Base-by-base conservation (phyloP, 495 filamentous ascomycete species). In the Hyaloscypha bicolor region DNA sequence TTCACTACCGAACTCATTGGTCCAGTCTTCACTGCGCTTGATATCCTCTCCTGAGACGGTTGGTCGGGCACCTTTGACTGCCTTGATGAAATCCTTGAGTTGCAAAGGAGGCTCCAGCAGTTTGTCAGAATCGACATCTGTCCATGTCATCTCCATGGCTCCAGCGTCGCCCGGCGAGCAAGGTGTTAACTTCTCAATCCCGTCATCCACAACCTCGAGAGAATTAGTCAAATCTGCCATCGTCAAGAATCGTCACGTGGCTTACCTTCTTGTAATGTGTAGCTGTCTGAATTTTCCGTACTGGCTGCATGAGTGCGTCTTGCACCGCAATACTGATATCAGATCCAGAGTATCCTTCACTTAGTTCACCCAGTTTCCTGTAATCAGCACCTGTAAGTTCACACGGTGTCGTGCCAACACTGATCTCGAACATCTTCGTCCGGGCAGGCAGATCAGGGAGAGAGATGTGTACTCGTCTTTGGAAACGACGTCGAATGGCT, bases 281-380 rank as follows among this genome's bases (percentile, higher is more conserved):
- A 33, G 95, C 95, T 57, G 92, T 97, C 80, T 98, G 94, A 69
- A 99, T 98, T 80, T 96, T 96, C 63, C 95, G 84, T 63, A 99
- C 92, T 1, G 95, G 96, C 74, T 98, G 93, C 95, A 99, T 99
- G 22, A 98, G 81, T 12, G 95, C 95, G 79, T 97, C 93, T 76
- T 99, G 95, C 30, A 98, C 95, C 6, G 91, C 94, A 73, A 98
- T 98, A 74, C 85, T 90, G 75, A 99, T 97, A 87, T 99, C 95
- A 64, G 90, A 94, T 12, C 95, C 95, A 0, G 93, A 97, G 74
- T 97, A 99, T 9, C 94, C 94, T 67, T 97, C 95, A 42, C 91
- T 91, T 74, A 94, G 79, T 69, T 91, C 83, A 2, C 88, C 94
- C 68, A 98, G 80, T 64, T 86, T 87, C 69, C 86, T 87, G 74